Conservation (phyloP, 495 filamentous ascomycete genomes). For the Xylaria sp. region DNA sequence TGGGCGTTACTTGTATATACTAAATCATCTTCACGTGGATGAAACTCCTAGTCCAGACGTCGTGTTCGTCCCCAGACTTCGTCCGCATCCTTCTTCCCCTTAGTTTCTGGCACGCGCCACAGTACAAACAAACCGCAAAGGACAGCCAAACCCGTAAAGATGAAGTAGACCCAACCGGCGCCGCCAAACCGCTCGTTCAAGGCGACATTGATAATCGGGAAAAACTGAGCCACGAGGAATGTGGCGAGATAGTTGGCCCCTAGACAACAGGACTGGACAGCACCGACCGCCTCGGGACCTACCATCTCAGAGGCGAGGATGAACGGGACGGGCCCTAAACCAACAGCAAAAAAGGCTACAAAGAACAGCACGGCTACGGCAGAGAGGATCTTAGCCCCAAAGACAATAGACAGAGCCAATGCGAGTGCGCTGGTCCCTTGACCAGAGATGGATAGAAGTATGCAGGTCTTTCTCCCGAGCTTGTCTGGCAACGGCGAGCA, state of each 20-base stretch:
- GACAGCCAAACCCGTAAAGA: constrained; percentile 78
- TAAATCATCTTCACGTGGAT: not conserved
- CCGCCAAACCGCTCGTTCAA: constrained; percentile 66
- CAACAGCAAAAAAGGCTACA: constrained; percentile 88
- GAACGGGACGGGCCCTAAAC: constrained; percentile 92
- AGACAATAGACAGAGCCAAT: constrained; percentile 77
- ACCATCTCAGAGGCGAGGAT: constrained; percentile 91
- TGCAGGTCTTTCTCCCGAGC: constrained; percentile 82
- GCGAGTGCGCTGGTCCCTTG: constrained; percentile 79
- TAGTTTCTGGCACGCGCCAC: constrained; percentile 81
- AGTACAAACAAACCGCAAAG: constrained; percentile 71
- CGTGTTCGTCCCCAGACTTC: constrained; percentile 84
- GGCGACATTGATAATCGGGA: constrained; percentile 80
- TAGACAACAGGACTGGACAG: constrained; percentile 83
- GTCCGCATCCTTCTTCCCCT: constrained; percentile 77
- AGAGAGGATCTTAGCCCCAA: constrained; percentile 71
- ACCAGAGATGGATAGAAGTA: constrained; percentile 79
- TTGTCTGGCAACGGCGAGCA: constrained; percentile 86
- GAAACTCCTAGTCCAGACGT: constrained; percentile 52
- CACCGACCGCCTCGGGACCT: constrained; percentile 84
- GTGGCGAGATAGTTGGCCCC: constrained; percentile 91
- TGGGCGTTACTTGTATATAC: not conserved
- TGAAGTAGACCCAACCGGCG: constrained; percentile 83
- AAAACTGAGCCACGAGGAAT: constrained; percentile 90
- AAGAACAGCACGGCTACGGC: constrained; percentile 83